Base-by-base conservation (phyloP, 2,329 filamentous ascomycete genomes). In the Diaporthe eres region DNA sequence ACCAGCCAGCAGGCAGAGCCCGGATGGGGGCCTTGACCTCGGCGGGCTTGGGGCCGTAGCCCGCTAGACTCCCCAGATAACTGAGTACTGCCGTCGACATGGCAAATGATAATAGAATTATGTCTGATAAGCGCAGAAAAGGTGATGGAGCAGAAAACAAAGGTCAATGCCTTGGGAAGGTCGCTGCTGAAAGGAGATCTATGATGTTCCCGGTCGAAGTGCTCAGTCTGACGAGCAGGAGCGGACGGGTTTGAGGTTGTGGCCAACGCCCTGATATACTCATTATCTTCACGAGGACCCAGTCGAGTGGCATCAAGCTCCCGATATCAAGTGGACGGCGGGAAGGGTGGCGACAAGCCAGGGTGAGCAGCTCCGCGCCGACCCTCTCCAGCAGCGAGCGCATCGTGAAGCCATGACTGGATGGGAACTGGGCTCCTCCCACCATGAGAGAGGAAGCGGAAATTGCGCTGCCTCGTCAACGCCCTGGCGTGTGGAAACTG, bases 1-100 rank as follows among this genome's bases (percentile, higher is more conserved):
- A 91, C 89, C 88, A 90, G 17, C 86, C 87, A 9, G 83, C 84
- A 2, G 89, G 89, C 1, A 91, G 81, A 31, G 88, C 83, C 61
- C 82, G 79, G 49, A 79, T 77, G 13, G 61, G 85, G 78, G 61
- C 78, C 79, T 79, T 83, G 80, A 77, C 44, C 47, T 34, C 7
- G 17, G 42, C 60, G 47, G 71, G 49, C 70, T 63, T 61, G 55
- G 70, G 34, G 28, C 34, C 19, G 17, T 73, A 73, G 22, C 53
- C 42, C 25, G 70, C 61, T 9, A 65, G 28, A 39, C 78, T 73
- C 71, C 71, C 71, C 5, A 73, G 47, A 63, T 73, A 73, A 44
- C 71, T 61, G 57, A 73, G 60, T 37, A 73, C 71, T 39, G 55
- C 58, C 13, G 71, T 67, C 47, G 71, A n/a, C 71, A 73, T 73